phyloP scores from a whole-genome alignment of 1,284 basidiomycete species.

The Ganoderma boninense region DNA sequence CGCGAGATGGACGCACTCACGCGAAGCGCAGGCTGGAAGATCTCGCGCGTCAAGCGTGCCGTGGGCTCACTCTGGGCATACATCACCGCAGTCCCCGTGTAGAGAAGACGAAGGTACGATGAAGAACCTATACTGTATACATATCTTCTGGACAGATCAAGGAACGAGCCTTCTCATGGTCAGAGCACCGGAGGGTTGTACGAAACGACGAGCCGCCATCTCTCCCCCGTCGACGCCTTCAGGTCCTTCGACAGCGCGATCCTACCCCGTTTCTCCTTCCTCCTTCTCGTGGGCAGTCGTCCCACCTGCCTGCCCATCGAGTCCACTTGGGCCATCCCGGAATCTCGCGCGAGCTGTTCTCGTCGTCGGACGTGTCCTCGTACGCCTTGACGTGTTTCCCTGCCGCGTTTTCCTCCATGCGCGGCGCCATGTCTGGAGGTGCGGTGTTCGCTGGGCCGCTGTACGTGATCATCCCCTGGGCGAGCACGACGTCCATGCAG shows the following conservation, averaged over 20 bases:
- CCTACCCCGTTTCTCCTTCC: constrained; percentile 1
- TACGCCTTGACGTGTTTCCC: constrained; percentile 10
- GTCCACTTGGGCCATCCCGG: background rate
- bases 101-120: background rate
- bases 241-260: constrained; percentile 15
- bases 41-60: constrained; percentile 53
- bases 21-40: constrained; percentile 69
- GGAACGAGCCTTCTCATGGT: background rate
- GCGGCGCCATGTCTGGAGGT: constrained; percentile 19
- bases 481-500: constrained; percentile 31
- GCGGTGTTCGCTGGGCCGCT: constrained; percentile 10
- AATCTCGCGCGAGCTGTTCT: background rate
- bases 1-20: constrained; percentile 63
- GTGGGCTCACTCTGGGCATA: constrained; percentile 30
- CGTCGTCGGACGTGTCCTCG: constrained; percentile 21
- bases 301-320: background rate
- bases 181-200: constrained; percentile 24
- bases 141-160: too few species aligned
- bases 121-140: background rate
- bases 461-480: constrained; percentile 26
- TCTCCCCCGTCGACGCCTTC: constrained; percentile 14
- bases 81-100: constrained; percentile 23
- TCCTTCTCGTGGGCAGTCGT: background rate
- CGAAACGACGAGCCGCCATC: constrained; percentile 23
- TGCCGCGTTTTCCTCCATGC: background rate